Conservation (phyloP, 306 rosid species). For the Malus sieversii region DNA sequence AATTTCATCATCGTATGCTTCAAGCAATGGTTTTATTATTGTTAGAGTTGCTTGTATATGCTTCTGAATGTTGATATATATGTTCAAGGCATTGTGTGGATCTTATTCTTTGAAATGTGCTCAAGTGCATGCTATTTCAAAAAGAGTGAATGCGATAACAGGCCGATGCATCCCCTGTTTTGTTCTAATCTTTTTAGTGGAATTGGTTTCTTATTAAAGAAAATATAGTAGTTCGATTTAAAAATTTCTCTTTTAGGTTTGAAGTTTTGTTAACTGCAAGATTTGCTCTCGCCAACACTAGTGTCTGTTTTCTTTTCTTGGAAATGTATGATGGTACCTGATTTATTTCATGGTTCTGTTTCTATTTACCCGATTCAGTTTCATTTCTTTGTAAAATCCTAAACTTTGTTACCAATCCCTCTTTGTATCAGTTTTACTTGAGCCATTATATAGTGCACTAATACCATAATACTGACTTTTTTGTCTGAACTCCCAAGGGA, state of each 20-base stretch:
- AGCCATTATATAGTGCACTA: not conserved
- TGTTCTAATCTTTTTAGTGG: not conserved
- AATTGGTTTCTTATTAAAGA: not conserved
- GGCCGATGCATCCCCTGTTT: not conserved
- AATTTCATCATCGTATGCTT: not conserved
- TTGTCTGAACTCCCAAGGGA: not conserved
- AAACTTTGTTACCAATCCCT: not conserved
- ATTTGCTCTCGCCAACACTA: not conserved
- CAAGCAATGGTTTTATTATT: not conserved
- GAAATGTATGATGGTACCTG: not conserved
- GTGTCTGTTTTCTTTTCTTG: not conserved
- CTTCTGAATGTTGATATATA: constrained; percentile 1
- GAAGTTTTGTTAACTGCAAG: not conserved
- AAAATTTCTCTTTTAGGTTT: not conserved
- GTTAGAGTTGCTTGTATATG: constrained; percentile 1
- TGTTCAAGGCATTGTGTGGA: not conserved
- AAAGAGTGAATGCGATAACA: not conserved
- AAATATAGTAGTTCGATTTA: not conserved
- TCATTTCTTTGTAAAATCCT: not conserved
- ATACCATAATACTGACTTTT: not conserved
- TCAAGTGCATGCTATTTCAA: not conserved
- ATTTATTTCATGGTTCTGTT: not conserved
- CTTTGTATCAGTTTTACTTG: not conserved
- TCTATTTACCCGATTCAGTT: not conserved
- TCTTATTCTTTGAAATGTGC: not conserved